These are phyloP conservation scores for Arctostaphylos glauca DNA, from an alignment of 148 eudicot genomes.

Conservation along the genomic window DNA sequence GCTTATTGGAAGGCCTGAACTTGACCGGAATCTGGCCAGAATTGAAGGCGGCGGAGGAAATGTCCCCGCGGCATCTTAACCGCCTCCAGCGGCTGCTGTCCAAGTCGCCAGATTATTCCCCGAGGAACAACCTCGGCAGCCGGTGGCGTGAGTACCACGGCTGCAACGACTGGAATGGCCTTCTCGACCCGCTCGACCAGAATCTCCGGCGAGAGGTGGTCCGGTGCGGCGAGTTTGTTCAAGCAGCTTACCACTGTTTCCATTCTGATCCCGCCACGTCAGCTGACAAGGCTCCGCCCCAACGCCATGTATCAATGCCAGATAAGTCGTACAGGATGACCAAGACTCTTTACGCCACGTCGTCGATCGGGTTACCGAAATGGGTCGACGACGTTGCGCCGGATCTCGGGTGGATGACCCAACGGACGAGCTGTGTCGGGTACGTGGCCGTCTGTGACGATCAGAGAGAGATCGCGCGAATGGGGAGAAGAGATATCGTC, in stretches of 20 bases:
- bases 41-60: slow-evolving; percentile 61
- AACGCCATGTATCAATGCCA: slow-evolving; percentile 56
- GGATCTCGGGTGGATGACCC: slow-evolving; percentile 99
- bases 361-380: slow-evolving; percentile 74
- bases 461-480: slow-evolving; percentile 61
- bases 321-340: slow-evolving; percentile 74
- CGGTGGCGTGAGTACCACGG: slow-evolving; percentile 94
- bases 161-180: slow-evolving; percentile 68
- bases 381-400: slow-evolving; percentile 98
- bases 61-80: slow-evolving; percentile 68
- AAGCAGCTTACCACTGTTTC: slow-evolving; percentile 80
- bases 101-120: slow-evolving; percentile 63
- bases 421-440: slow-evolving; percentile 84
- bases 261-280: slow-evolving; percentile 79
- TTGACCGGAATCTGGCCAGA: slow-evolving; percentile 64
- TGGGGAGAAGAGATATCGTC: slow-evolving; percentile 92
- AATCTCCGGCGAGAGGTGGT: slow-evolving; percentile 93
- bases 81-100: slow-evolving; percentile 62
- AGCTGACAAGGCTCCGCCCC: slow-evolving; percentile 19
- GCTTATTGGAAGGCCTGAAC: slow-evolving; percentile 40
- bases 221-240: slow-evolving; percentile 90
- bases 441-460: slow-evolving; percentile 90
- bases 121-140: slow-evolving; percentile 60
- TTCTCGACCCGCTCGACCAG: slow-evolving; percentile 92
- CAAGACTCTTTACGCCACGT: slow-evolving; percentile 75